These are phyloP conservation scores for Epichloe brachyelytri DNA, from an alignment of 2,329 filamentous ascomycete genomes.

Conservation along the genomic window DNA sequence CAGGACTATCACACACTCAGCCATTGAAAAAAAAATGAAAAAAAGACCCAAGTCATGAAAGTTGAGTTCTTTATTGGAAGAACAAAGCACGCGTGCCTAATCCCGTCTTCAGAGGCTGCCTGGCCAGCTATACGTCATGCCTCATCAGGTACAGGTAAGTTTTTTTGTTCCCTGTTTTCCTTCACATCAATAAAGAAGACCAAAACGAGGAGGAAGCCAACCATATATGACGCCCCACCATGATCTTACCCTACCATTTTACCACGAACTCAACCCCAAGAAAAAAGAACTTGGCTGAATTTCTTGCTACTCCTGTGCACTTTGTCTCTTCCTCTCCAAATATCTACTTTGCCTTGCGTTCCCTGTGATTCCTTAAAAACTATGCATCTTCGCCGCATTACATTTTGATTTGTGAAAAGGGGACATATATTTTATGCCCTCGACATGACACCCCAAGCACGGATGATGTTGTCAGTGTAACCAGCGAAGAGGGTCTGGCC, in stretches of 20 bases:
- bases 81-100: constrained; percentile 26
- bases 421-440: constrained; percentile 49
- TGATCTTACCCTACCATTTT: constrained; percentile 27
- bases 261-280: constrained; percentile 9
- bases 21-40: background rate
- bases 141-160: constrained; percentile 16
- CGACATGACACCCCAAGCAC: constrained; percentile 96
- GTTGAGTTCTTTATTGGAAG: constrained; percentile 25
- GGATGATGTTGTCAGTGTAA: constrained; percentile 99
- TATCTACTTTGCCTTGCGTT: background rate
- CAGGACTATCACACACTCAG: background rate
- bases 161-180: constrained; percentile 21
- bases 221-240: constrained; percentile 31
- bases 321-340: background rate
- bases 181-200: constrained; percentile 30
- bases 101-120: constrained; percentile 23
- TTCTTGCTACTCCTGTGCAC: background rate
- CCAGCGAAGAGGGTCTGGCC: constrained; percentile 98
- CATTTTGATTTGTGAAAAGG: constrained; percentile 5
- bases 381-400: background rate
- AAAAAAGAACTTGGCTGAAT: background rate
- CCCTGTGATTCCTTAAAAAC: background rate
- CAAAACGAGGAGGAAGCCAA: constrained; percentile 30
- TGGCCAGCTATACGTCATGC: constrained; percentile 25
- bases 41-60: constrained; percentile 7